A percentile compares a stretch with the other conserved stretches of the same genome.
phyloP scores from a whole-genome alignment of 768 basidiomycete genomes.

The Lactarius evosmus region DNA sequence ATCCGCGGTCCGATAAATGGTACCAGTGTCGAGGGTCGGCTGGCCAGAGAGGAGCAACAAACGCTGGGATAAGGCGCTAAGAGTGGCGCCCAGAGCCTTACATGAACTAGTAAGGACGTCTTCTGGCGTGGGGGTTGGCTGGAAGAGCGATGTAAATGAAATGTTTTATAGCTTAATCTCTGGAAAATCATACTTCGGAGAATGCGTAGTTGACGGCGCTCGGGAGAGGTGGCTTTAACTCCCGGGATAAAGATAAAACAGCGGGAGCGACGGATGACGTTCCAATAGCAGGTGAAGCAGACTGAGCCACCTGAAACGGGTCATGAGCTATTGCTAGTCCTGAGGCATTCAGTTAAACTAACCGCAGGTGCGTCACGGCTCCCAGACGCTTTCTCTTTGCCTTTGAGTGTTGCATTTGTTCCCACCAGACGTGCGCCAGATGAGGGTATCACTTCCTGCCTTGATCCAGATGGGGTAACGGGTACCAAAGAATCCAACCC shows the following conservation, averaged over 20 bases:
- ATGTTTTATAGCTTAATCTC: not conserved
- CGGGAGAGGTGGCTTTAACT: constrained; percentile 5
- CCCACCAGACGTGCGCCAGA: not conserved
- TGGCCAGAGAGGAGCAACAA: constrained; percentile 19
- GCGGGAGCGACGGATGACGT: not conserved
- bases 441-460: constrained; percentile 2
- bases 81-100: constrained; percentile 17
- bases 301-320: not conserved
- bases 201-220: not conserved
- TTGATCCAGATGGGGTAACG: constrained; percentile 1
- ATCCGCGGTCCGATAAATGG: constrained; percentile 26
- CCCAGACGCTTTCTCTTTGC: constrained; percentile 11
- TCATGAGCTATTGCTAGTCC: not conserved
- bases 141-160: not conserved
- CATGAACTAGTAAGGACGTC: constrained; percentile 9
- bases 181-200: constrained; percentile 6
- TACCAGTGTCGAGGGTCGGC: constrained; percentile 17
- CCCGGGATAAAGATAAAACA: not conserved
- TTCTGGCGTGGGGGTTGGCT: constrained; percentile 5
- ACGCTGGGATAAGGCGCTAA: constrained; percentile 21
- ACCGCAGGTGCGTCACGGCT: not conserved
- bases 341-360: constrained; percentile 1
- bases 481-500: constrained; percentile 15
- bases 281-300: constrained; percentile 7
- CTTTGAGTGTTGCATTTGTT: constrained; percentile 4